Base-by-base conservation (phyloP, 345 rosid genomes). In the Geranium rotundifolium region DNA sequence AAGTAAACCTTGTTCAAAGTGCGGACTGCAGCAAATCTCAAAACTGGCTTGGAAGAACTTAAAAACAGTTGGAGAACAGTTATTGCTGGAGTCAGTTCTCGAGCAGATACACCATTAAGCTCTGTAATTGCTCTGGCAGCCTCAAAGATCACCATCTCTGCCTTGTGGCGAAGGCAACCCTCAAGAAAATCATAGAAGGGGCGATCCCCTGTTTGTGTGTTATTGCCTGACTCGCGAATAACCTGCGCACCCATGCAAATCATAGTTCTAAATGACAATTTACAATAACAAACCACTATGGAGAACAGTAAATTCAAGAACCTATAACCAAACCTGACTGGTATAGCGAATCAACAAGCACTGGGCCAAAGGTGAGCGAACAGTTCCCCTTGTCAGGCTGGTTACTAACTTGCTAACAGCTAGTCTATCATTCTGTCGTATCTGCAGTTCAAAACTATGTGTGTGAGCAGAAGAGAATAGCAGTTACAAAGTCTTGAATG, bases 51-150 rank as follows among this genome's bases (percentile, higher is more conserved):
- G 19, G 98, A 91, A 61, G 98, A 92, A 78, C 96, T 87, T 75
- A 92, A 76, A 71, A 92, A 92, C 56, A 89, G 95, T 84, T 92
- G 98, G 62, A 92, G 97, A 74, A 90, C 98, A 72, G 97, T 89
- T 58, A 92, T 92, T 65, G 98, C 98, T 59, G 96, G 98, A 65
- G 97, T 87, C 82, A 92, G 61, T 78, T 92, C 98, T 67, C 89
- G 81, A 80, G 79, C 87, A 57, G 97, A 82, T 68, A 92, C 98
- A 31, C 93, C 95, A 81, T 75, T 85, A 68, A 92, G 96, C 82
- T 87, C 98, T 10, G 97, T 92, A 72, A 92, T 90, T 14, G 98
- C 97, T 76, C 96, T 85, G 66, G 98, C 98, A 73, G 96, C 97
- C 84, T 90, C 98, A 80, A 92, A 84, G 61, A 87, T 87, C 70